Evolutionary conservation across 345 rosid genomes (phyloP).

Genomic region (Brassica cretica): DNA sequence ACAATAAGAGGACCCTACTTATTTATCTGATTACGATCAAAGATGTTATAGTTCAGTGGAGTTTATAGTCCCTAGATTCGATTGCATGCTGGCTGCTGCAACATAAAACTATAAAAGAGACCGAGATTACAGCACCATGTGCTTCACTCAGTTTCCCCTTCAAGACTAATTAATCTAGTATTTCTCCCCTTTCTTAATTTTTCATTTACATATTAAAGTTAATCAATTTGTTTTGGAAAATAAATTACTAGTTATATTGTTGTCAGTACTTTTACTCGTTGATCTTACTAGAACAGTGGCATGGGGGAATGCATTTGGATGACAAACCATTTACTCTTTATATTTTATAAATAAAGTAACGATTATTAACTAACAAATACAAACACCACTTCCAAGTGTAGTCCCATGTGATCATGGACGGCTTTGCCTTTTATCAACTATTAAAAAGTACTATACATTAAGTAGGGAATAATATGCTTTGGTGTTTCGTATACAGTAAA

Average conservation of each 20-base stretch:
- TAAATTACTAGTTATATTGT: background rate
- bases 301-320: constrained; percentile 41
- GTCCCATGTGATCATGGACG: constrained; percentile 37
- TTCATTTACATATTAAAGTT: background rate
- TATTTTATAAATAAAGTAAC: too few relatives aligned
- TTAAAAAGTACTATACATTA: background rate
- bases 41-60: constrained; percentile 5
- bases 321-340: background rate
- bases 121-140: constrained; percentile 34
- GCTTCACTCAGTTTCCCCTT: constrained; percentile 20
- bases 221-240: background rate
- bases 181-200: background rate
- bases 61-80: constrained; percentile 29
- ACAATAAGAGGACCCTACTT: constrained; percentile 1
- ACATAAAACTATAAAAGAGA: constrained; percentile 26
- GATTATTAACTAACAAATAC: background rate
- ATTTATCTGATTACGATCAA: constrained; percentile 1
- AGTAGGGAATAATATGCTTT: background rate
- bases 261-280: constrained; percentile 25
- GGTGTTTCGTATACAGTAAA: background rate
- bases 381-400: constrained; percentile 37
- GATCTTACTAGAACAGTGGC: constrained; percentile 28
- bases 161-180: constrained; percentile 12
- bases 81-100: constrained; percentile 9
- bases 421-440: background rate